Evolutionary conservation across 1,284 basidiomycete species (phyloP).

Genomic region (Cryptococcus amylolentus): DNA sequence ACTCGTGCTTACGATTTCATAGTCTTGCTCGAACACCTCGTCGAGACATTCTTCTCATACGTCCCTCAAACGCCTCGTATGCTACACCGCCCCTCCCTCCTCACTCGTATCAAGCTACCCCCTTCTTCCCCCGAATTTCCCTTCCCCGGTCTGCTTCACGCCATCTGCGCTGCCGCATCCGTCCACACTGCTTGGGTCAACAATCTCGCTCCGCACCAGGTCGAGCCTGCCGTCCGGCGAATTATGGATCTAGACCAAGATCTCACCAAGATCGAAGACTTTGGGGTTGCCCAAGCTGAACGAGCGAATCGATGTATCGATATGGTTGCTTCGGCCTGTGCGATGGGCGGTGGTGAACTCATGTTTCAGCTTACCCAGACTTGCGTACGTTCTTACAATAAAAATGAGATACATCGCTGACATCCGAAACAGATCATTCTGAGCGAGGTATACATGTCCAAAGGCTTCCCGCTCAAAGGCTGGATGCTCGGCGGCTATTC

Average conservation of each 20-base stretch:
- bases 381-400: constrained; percentile 20
- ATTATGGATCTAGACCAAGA: constrained; percentile 25
- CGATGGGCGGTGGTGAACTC: constrained; percentile 29
- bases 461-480: constrained; percentile 34
- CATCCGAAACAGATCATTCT: constrained; percentile 26
- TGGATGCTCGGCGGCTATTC: constrained; percentile 34
- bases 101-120: constrained; percentile 47
- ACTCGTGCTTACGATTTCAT: neutral
- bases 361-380: constrained; percentile 39
- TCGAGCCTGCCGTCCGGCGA: constrained; percentile 23
- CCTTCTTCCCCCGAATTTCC: constrained; percentile 50
- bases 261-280: constrained; percentile 38
- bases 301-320: constrained; percentile 29
- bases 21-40: constrained; percentile 42
- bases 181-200: constrained; percentile 45
- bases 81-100: constrained; percentile 45
- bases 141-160: constrained; percentile 49
- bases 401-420: neutral
- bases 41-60: constrained; percentile 47
- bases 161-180: constrained; percentile 49
- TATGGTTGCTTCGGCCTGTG: constrained; percentile 21
- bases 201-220: constrained; percentile 24
- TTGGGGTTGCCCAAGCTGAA: constrained; percentile 38
- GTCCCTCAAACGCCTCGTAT: constrained; percentile 44
- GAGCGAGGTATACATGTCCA: constrained; percentile 28